phyloP scores from a whole-genome alignment of 2,329 filamentous ascomycete genomes.

The Colletotrichum sp. region DNA sequence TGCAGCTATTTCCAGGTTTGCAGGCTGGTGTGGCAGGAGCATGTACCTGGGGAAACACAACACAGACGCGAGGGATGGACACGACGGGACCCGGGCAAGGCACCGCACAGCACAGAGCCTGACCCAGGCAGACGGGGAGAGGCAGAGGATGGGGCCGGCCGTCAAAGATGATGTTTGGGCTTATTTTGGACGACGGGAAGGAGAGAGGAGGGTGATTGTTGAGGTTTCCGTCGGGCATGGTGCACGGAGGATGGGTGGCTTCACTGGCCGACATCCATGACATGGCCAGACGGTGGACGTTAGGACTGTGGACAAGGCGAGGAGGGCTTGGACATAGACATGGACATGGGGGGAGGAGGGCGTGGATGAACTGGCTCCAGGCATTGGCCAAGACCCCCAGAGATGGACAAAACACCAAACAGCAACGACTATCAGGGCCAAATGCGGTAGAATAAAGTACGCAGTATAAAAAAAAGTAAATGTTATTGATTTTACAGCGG shows the following conservation, averaged over 20 bases:
- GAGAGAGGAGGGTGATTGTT: background rate
- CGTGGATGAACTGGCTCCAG: conserved; percentile 1
- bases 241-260: background rate
- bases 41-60: background rate
- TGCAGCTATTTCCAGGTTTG: background rate
- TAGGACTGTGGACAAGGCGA: background rate
- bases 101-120: background rate
- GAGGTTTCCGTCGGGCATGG: conserved; percentile 1
- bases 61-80: background rate
- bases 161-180: conserved; percentile 4
- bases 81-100: background rate
- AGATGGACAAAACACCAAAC: background rate
- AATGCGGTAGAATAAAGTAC: background rate
- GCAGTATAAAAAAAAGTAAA: background rate
- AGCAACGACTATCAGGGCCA: background rate
- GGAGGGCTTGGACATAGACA: background rate
- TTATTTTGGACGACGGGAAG: conserved; percentile 14
- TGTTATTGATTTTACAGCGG: background rate
- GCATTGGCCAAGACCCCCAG: background rate
- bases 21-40: background rate
- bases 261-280: background rate
- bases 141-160: conserved; percentile 5
- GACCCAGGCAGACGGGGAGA: conserved; percentile 11
- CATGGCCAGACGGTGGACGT: conserved; percentile 1
- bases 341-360: background rate